A percentile compares a stretch with the other conserved stretches of the same genome.
phyloP scores from a whole-genome alignment of 805 yeast species.

The Candida tammaniensis region DNA sequence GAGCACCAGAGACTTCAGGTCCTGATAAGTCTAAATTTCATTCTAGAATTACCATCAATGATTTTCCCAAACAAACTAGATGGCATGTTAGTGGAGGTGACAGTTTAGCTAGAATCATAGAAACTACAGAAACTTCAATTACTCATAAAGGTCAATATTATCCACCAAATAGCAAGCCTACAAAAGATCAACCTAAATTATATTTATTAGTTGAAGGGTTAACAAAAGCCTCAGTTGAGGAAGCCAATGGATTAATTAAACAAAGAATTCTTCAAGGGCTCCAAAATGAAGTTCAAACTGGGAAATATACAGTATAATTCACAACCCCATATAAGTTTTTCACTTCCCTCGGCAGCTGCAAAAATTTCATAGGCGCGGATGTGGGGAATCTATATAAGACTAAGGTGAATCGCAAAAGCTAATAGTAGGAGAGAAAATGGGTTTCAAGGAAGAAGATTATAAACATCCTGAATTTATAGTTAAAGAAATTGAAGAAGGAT shows the following conservation, averaged over 20 bases:
- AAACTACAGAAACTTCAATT: slow-evolving; percentile 69
- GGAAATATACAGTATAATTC: slow-evolving; percentile 47
- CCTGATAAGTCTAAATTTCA: slow-evolving; percentile 57
- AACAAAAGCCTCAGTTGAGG: slow-evolving; percentile 53
- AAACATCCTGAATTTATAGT: slow-evolving; percentile 35
- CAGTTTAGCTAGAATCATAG: slow-evolving; percentile 60
- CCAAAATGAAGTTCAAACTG: slow-evolving; percentile 44
- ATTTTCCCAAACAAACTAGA: slow-evolving; percentile 75
- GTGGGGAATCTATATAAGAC: too few species aligned
- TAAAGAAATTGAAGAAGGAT: slow-evolving; percentile 40
- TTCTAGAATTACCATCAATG: slow-evolving; percentile 76
- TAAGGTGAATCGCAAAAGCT: background rate
- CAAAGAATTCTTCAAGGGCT: slow-evolving; percentile 56
- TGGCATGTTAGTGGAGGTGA: slow-evolving; percentile 75
- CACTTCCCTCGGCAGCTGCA: background rate
- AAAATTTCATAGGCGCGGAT: background rate
- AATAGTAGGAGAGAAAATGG: slow-evolving; percentile 1
- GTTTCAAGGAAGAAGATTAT: slow-evolving; percentile 12
- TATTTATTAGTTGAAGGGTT: slow-evolving; percentile 77
- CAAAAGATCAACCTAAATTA: slow-evolving; percentile 55
- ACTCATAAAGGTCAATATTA: slow-evolving; percentile 81
- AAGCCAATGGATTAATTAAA: slow-evolving; percentile 58
- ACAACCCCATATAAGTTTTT: too few species aligned
- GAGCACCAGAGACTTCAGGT: slow-evolving; percentile 51
- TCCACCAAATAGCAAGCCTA: slow-evolving; percentile 39